A percentile compares a stretch with the other conserved stretches of the same genome.
These are phyloP conservation scores for Podaxis rugospora DNA, from an alignment of 768 basidiomycete species.

Conservation along the genomic window DNA sequence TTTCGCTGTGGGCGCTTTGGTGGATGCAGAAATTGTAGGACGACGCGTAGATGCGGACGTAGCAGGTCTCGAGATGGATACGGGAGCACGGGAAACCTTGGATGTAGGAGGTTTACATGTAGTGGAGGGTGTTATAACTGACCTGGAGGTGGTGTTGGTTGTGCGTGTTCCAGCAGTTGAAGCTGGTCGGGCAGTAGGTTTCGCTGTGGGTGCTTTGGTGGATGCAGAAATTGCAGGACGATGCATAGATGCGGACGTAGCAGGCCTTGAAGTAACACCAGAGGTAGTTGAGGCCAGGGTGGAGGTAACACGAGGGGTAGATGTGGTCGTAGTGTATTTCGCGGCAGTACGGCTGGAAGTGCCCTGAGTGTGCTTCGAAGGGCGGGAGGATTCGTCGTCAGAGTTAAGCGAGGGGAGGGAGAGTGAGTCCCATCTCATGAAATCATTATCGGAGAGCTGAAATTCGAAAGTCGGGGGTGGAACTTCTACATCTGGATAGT, in stretches of 20 bases:
- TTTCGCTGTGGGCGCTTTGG: not conserved
- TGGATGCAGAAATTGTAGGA: not conserved
- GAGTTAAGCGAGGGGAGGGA: conserved; percentile 22
- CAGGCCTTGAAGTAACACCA: not conserved
- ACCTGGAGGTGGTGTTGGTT: not conserved
- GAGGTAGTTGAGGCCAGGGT: not conserved
- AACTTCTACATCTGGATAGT: conserved; percentile 26
- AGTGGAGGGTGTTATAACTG: not conserved
- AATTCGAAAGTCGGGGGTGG: conserved; percentile 27
- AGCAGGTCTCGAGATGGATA: not conserved
- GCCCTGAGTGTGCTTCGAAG: not conserved
- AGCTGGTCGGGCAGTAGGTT: not conserved
- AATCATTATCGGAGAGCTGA: conserved; percentile 17
- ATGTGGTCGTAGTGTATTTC: not conserved
- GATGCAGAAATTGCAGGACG: not conserved
- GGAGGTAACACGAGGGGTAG: not conserved
- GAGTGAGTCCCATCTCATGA: conserved; percentile 25
- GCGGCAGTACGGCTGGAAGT: not conserved
- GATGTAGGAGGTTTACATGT: not conserved
- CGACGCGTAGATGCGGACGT: not conserved
- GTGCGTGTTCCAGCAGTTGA: not conserved
- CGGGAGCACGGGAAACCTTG: too few species aligned
- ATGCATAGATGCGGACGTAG: not conserved
- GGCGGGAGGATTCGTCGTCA: not conserved
- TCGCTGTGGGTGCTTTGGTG: not conserved